Evolutionary conservation across 352 stramenopile genomes (phyloP).

Genomic region (Pythium aristosporum): DNA sequence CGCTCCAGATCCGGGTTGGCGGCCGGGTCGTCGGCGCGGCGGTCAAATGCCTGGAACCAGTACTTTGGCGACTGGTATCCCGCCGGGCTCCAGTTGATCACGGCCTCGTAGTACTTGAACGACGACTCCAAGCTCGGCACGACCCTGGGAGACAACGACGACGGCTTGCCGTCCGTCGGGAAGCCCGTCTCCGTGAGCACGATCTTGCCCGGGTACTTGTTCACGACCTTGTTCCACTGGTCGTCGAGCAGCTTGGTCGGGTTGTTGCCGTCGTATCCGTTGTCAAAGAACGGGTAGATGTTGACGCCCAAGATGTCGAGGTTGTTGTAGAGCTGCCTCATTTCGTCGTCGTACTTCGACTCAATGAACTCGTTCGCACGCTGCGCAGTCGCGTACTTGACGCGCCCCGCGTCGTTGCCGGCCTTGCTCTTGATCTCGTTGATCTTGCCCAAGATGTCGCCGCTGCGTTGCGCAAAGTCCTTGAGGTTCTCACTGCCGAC

Average conservation of each 20-base stretch:
- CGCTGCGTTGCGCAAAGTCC: slow-evolving; percentile 10
- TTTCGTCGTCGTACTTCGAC: slow-evolving; percentile 19
- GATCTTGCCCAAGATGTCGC: slow-evolving; percentile 29
- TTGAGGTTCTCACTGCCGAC: slow-evolving; percentile 45
- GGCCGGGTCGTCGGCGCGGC: slow-evolving; percentile 27
- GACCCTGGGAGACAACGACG: slow-evolving; percentile 19
- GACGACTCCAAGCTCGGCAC: slow-evolving; percentile 23
- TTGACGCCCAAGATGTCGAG: slow-evolving; percentile 35
- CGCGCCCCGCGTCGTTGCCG: slow-evolving; percentile 26
- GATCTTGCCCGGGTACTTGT: slow-evolving; percentile 33
- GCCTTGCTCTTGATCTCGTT: slow-evolving; percentile 33
- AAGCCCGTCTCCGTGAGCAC: slow-evolving; percentile 38
- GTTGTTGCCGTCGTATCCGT: slow-evolving; percentile 25
- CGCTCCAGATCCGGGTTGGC: slow-evolving; percentile 25
- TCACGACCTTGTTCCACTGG: slow-evolving; percentile 29
- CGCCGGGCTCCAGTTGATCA: slow-evolving; percentile 31
- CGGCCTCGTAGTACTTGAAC: slow-evolving; percentile 31
- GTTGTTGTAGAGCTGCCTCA: slow-evolving; percentile 7
- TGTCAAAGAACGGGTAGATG: slow-evolving; percentile 46
- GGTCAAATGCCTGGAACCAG: slow-evolving; percentile 44
- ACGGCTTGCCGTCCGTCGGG: slow-evolving; percentile 25
- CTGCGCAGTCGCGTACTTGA: slow-evolving; percentile 59
- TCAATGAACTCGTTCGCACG: slow-evolving; percentile 32
- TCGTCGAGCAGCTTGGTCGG: slow-evolving; percentile 26
- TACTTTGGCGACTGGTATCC: slow-evolving; percentile 30